Percentiles rank a stretch among this genome's conserved stretches.
phyloP scores from a whole-genome alignment of 2,329 filamentous ascomycete species.

The Furcasterigmium sp. region DNA sequence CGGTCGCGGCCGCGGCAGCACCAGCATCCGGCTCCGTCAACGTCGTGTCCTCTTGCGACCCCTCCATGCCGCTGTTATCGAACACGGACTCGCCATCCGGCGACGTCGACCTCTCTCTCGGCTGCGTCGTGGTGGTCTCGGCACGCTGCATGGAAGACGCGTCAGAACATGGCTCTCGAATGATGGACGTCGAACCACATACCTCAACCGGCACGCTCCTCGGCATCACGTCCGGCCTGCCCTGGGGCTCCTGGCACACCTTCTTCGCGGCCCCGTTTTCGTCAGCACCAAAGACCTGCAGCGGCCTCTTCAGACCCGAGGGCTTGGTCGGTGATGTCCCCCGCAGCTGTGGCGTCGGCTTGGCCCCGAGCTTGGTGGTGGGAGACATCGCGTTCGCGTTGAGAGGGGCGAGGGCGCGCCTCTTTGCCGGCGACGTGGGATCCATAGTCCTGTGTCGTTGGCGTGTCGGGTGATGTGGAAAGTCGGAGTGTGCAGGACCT shows the following conservation, averaged over 20 bases:
- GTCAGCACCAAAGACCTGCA: slow-evolving; percentile 5
- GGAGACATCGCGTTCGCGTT: slow-evolving; percentile 36
- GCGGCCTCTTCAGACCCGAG: slow-evolving; percentile 9
- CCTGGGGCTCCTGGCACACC: slow-evolving; percentile 13
- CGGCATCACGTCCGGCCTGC: neutral
- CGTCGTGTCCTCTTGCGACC: slow-evolving; percentile 37
- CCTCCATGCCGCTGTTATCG: slow-evolving; percentile 40
- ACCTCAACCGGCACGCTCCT: neutral
- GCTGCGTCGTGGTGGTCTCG: neutral
- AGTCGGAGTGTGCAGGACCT: neutral
- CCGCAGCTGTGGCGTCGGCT: neutral
- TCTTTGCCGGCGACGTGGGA: slow-evolving; percentile 33
- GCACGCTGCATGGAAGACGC: too few relatives aligned
- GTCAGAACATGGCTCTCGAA: too few relatives aligned
- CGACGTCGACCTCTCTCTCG: slow-evolving; percentile 3
- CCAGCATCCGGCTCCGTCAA: slow-evolving; percentile 42
- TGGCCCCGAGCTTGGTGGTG: slow-evolving; percentile 21
- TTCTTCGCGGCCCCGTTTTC: slow-evolving; percentile 14
- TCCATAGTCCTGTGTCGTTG: slow-evolving; percentile 7
- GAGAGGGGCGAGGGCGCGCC: slow-evolving; percentile 43
- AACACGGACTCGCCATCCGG: slow-evolving; percentile 45
- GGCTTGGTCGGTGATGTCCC: slow-evolving; percentile 4
- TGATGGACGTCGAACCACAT: neutral
- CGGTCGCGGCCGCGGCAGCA: slow-evolving; percentile 13
- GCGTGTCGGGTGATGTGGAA: neutral